Evolutionary conservation across 2,329 filamentous ascomycete species (phyloP).

Genomic region (Didymella pinodella): DNA sequence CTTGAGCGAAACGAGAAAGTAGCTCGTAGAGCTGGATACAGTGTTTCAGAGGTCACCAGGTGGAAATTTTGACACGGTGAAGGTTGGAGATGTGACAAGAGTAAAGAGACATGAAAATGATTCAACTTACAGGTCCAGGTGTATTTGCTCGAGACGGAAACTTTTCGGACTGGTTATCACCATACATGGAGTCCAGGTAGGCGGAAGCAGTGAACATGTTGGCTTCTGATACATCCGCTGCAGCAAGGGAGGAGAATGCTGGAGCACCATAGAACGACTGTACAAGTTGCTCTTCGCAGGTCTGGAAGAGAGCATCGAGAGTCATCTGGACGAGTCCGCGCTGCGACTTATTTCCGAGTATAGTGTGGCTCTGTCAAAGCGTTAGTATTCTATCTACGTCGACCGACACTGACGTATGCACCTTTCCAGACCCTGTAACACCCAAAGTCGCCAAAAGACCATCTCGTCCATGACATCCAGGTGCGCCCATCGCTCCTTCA

Average conservation of each 20-base stretch:
- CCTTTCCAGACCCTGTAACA: conserved; percentile 96
- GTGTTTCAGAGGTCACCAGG: conserved; percentile 23
- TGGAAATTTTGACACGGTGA: conserved; percentile 24
- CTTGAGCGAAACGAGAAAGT: conserved; percentile 31
- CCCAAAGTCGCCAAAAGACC: conserved; percentile 90
- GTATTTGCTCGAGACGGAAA: conserved; percentile 56
- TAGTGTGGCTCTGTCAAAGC: conserved; percentile 82
- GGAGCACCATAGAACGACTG: conserved; percentile 64
- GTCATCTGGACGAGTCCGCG: conserved; percentile 91
- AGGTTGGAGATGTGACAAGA: conserved; percentile 20
- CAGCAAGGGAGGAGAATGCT: conserved; percentile 75
- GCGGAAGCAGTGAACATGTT: conserved; percentile 74
- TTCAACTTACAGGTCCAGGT: conserved; percentile 54
- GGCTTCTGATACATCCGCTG: conserved; percentile 82
- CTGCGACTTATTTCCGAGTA: conserved; percentile 85
- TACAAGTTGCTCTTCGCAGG: conserved; percentile 75
- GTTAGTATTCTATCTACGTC: conserved; percentile 24
- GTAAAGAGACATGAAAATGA: conserved; percentile 14
- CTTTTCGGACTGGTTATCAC: conserved; percentile 68
- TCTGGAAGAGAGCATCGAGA: conserved; percentile 87
- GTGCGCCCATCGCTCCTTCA: conserved; percentile 78
- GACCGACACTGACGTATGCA: conserved; percentile 47
- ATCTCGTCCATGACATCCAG: conserved; percentile 81
- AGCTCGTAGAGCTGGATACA: conserved; percentile 34
- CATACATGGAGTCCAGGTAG: conserved; percentile 81